These are phyloP conservation scores for Podospora bellae-mahoneyi DNA, from an alignment of 495 filamentous ascomycete species.

Conservation along the genomic window DNA sequence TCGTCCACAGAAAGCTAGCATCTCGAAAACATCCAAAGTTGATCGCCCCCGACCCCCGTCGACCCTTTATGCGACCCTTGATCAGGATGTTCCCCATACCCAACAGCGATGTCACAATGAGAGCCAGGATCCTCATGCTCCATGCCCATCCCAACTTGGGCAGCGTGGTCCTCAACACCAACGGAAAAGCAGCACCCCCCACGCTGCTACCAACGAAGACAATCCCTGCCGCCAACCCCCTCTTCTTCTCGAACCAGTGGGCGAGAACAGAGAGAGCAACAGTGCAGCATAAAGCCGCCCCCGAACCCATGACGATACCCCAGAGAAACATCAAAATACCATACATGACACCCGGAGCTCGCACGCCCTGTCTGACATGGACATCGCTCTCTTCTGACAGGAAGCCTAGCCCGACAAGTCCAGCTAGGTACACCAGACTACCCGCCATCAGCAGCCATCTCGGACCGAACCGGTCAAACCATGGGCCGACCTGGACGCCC, in stretches of 20 bases:
- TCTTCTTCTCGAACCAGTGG: slow-evolving; percentile 50
- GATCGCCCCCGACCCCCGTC: slow-evolving; percentile 12
- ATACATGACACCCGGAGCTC: slow-evolving; percentile 10
- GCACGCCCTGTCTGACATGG: background rate
- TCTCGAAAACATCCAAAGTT: slow-evolving; percentile 10
- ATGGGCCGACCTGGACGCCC: slow-evolving; percentile 50
- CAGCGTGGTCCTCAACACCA: slow-evolving; percentile 41
- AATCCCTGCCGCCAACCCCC: slow-evolving; percentile 48
- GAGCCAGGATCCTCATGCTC: slow-evolving; percentile 44
- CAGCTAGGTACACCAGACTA: slow-evolving; percentile 9
- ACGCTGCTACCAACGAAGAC: slow-evolving; percentile 50
- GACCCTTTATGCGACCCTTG: slow-evolving; percentile 13
- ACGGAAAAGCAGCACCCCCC: slow-evolving; percentile 49
- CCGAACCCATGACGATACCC: slow-evolving; percentile 13
- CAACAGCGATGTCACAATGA: slow-evolving; percentile 40
- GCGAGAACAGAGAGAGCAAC: slow-evolving; percentile 16
- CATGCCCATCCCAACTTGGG: slow-evolving; percentile 43
- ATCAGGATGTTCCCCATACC: slow-evolving; percentile 12
- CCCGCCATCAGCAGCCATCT: slow-evolving; percentile 16
- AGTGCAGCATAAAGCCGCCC: slow-evolving; percentile 15
- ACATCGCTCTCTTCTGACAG: background rate
- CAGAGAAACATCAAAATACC: slow-evolving; percentile 13
- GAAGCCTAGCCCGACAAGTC: slow-evolving; percentile 10
- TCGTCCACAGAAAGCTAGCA: slow-evolving; percentile 12
- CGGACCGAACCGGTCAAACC: slow-evolving; percentile 52